Conservation (phyloP, 2,329 filamentous ascomycete genomes). For the Zasmidium citrigriseum region DNA sequence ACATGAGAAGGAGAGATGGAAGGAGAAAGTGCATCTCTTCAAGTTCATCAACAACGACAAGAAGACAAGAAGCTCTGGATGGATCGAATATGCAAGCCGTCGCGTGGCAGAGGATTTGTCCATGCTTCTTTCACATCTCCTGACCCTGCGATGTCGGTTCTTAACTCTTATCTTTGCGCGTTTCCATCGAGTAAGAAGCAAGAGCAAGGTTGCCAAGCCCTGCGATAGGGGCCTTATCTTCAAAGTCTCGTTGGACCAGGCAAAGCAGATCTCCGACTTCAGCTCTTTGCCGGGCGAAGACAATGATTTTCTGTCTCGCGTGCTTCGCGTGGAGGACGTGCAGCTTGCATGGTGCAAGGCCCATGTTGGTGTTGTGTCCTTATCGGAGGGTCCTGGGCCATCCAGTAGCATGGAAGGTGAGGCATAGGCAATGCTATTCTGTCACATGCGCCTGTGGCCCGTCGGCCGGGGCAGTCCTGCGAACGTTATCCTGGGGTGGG, state of each 20-base stretch:
- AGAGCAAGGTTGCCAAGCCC: neutral
- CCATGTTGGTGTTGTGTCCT: neutral
- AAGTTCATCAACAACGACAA: neutral
- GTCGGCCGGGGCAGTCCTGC: neutral
- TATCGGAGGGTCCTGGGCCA: neutral
- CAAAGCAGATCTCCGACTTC: too few relatives aligned
- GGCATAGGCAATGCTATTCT: neutral
- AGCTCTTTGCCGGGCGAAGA: too few relatives aligned
- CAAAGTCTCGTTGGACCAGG: too few relatives aligned
- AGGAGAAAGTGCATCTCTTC: neutral
- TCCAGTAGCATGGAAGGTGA: neutral
- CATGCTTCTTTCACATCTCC: neutral
- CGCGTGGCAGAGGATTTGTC: neutral
- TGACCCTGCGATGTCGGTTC: neutral
- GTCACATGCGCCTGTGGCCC: neutral
- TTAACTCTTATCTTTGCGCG: neutral
- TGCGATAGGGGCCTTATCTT: neutral
- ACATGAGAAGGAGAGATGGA: neutral
- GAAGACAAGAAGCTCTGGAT: neutral
- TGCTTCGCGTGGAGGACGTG: neutral
- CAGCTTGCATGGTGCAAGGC: neutral
- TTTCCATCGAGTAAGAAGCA: neutral
- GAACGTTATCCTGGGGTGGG: neutral
- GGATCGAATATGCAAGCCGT: neutral
- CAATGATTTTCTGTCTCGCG: neutral